These are phyloP conservation scores for Rusavskia elegans DNA, from an alignment of 495 filamentous ascomycete species.

Conservation along the genomic window DNA sequence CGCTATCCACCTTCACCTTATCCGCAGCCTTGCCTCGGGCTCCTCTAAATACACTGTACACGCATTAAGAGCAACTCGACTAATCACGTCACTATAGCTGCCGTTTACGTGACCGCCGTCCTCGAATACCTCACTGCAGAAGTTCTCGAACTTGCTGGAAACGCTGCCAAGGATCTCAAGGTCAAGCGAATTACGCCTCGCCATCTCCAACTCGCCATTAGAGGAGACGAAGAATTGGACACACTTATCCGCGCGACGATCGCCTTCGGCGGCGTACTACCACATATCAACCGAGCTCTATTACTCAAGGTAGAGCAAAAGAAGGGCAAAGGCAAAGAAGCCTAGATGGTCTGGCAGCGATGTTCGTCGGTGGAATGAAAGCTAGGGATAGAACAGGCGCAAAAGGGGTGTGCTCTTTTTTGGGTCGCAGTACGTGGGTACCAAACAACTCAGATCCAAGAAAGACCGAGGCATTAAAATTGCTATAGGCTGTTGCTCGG, in stretches of 20 bases:
- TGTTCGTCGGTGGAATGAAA: no score
- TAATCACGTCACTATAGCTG: conserved; percentile 31
- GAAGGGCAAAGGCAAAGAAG: conserved; percentile 76
- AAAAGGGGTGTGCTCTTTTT: no score
- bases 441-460: no score
- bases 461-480: no score
- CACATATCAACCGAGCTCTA: conserved; percentile 95
- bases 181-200: conserved; percentile 99
- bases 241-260: conserved; percentile 96
- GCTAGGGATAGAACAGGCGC: no score
- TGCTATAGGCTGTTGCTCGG: no score
- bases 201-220: conserved; percentile 94
- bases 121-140: conserved; percentile 98
- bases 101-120: conserved; percentile 95
- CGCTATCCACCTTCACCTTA: not conserved
- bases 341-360: conserved; percentile 2
- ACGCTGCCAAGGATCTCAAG: conserved; percentile 97
- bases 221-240: conserved; percentile 95
- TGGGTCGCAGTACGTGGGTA: no score
- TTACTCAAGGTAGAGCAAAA: conserved; percentile 98
- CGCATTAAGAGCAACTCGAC: not conserved
- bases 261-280: conserved; percentile 93
- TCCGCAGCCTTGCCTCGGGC: not conserved
- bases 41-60: not conserved
- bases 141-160: conserved; percentile 97